Conservation (phyloP, 2,329 filamentous ascomycete genomes). For the Chlorencoelia australis region DNA sequence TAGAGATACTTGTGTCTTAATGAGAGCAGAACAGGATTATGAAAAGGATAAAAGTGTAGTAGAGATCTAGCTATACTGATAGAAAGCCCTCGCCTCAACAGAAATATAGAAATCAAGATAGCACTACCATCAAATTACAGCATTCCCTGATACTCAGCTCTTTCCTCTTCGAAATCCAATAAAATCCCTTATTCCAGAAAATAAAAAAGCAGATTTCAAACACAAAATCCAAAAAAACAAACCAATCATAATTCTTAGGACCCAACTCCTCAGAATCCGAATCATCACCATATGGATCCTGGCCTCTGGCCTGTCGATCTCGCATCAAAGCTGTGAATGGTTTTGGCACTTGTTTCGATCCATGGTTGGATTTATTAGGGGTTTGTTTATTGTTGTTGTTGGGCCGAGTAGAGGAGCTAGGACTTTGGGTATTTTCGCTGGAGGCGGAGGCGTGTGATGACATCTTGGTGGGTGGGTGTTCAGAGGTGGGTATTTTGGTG, state of each 20-base stretch:
- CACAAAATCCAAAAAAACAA: conserved; percentile 4
- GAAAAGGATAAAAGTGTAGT: no score
- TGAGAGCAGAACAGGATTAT: no score
- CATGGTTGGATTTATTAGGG: neutral
- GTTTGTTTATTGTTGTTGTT: conserved; percentile 1
- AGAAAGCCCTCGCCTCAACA: no score
- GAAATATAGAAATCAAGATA: no score
- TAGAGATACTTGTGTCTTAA: no score
- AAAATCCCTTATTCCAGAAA: neutral
- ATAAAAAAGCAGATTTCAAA: neutral
- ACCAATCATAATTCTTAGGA: conserved; percentile 14
- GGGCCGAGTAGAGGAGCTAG: neutral
- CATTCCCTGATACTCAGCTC: no score
- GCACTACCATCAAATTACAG: no score
- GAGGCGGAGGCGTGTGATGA: conserved; percentile 4
- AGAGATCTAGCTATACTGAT: no score
- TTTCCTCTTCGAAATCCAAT: no score
- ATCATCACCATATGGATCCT: conserved; percentile 39
- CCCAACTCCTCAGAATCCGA: conserved; percentile 9
- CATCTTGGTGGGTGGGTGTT: conserved; percentile 2
- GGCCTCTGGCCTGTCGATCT: conserved; percentile 49
- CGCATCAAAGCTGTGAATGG: conserved; percentile 41
- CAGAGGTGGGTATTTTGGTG: neutral
- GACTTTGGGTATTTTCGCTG: neutral
- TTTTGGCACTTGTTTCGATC: neutral